A percentile compares a stretch with the other conserved stretches of the same genome.
Evolutionary conservation across 345 rosid genomes (phyloP).

Genomic region (Populus alba): DNA sequence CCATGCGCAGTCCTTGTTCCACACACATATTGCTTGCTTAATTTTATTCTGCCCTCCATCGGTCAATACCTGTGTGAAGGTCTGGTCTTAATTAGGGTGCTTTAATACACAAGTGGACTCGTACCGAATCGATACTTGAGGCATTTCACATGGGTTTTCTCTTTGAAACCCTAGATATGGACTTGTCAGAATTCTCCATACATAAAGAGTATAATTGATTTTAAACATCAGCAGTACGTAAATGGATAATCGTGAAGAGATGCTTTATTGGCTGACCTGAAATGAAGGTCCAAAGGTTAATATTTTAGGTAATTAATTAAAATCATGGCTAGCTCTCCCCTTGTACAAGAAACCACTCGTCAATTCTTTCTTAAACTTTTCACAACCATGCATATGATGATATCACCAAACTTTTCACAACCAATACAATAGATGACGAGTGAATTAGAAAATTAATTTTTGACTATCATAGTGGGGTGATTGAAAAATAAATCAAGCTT

Average conservation of each 20-base stretch:
- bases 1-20: not conserved
- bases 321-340: too few species aligned
- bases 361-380: too few species aligned
- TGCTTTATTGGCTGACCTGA: not conserved
- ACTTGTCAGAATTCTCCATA: not conserved
- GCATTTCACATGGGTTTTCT: not conserved
- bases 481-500: too few species aligned
- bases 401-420: too few species aligned
- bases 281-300: not conserved
- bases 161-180: not conserved
- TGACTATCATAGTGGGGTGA: too few species aligned
- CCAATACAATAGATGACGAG: too few species aligned
- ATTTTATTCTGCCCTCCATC: not conserved
- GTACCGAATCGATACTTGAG: constrained; percentile 14
- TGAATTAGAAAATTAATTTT: too few species aligned
- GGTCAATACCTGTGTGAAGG: not conserved
- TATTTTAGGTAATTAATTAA: too few species aligned
- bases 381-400: too few species aligned
- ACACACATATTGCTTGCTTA: not conserved
- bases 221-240: not conserved
- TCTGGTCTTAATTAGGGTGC: constrained; percentile 21
- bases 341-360: too few species aligned
- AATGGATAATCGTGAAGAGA: not conserved
- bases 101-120: constrained; percentile 8
- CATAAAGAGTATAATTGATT: too few species aligned